Conservation (phyloP, 2,329 filamentous ascomycete species). For the Berkeleyomyces rouxiae region DNA sequence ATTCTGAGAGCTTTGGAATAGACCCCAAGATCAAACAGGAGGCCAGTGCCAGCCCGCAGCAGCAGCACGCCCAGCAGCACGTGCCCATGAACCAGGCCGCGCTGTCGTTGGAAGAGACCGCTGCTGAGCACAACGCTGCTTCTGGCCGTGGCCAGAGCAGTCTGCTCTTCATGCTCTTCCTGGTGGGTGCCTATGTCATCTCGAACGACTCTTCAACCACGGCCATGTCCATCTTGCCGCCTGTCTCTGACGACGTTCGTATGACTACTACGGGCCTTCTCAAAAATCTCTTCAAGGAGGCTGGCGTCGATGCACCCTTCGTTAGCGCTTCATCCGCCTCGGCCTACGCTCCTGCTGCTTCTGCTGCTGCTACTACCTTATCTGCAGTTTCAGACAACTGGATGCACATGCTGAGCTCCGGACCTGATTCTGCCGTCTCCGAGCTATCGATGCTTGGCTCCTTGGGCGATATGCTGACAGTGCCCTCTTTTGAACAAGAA, state of each 20-base stretch:
- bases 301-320: conserved; percentile 35
- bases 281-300: conserved; percentile 68
- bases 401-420: conserved; percentile 11
- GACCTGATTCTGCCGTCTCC: conserved; percentile 19
- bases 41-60: conserved; percentile 7
- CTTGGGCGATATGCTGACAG: conserved; percentile 50
- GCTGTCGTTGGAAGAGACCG: conserved; percentile 17
- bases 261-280: conserved; percentile 62
- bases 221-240: conserved; percentile 50
- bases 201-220: conserved; percentile 52
- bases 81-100: conserved; percentile 34
- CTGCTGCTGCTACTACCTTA: conserved; percentile 16
- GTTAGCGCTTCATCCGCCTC: neutral
- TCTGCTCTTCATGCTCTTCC: conserved; percentile 83
- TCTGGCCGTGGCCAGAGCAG: conserved; percentile 54
- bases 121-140: conserved; percentile 23
- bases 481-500: conserved; percentile 68
- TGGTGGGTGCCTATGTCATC: conserved; percentile 89
- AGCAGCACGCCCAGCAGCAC: conserved; percentile 25
- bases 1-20: conserved; percentile 26
- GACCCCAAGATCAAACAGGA: conserved; percentile 34
- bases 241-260: conserved; percentile 65
- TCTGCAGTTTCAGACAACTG: conserved; percentile 18
- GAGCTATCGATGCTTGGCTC: conserved; percentile 47
- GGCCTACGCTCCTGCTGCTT: conserved; percentile 8